Evolutionary conservation across 768 basidiomycete genomes (phyloP), one percentile per base, ranked within the genome.

Genomic region (Mycena sanguinolenta): DNA sequence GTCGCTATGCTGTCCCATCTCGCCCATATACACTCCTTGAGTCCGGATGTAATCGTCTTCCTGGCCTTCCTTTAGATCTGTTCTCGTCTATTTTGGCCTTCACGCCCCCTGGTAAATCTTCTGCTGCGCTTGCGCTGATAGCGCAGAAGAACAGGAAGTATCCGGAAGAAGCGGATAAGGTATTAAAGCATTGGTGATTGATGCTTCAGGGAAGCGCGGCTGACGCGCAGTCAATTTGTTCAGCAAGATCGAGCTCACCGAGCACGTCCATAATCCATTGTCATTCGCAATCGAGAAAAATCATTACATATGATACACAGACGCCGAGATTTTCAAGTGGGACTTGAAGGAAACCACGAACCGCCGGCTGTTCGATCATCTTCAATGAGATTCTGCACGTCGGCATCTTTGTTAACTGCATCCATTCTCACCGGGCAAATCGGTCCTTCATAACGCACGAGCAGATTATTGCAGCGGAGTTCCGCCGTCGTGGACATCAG

Each of bases 381-480:
- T 99, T 98, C 85, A 82, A 88, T 55, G 97, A 98, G 84, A 95
- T 99, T 69, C 88, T 99, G 36, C 95, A 95, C 71, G 97, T 95
- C 73, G 97, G 99, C 82, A 91, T 99, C 76, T 98, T 99, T 77
- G 90, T 99, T 87, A 99, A 99, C 85, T 98, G 97, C 87, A 99
- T 99, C 80, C 98, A 99, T 81, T 91, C 99, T 58, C 91, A 90
- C 21, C 89, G 91, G 21, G 80, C 86, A 69, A 96, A 97, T 64
- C 95, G 95, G 0, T 83, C 91, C 23, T 99, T 98, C 80, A 69
- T 98, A 57, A 91, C 90, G 8, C 79, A 82, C 32, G 89, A 92
- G 44, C 89, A 89, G 67, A 92, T 98, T 73, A 81, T 81, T n/a
- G 85, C 86, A 25, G 94, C 93, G 14, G 95, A 96, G 30, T 81